Evolutionary conservation across 805 yeast species (phyloP), one percentile per base, ranked within the genome.

Genomic region (Groenewaldozyma tartarivorans): DNA sequence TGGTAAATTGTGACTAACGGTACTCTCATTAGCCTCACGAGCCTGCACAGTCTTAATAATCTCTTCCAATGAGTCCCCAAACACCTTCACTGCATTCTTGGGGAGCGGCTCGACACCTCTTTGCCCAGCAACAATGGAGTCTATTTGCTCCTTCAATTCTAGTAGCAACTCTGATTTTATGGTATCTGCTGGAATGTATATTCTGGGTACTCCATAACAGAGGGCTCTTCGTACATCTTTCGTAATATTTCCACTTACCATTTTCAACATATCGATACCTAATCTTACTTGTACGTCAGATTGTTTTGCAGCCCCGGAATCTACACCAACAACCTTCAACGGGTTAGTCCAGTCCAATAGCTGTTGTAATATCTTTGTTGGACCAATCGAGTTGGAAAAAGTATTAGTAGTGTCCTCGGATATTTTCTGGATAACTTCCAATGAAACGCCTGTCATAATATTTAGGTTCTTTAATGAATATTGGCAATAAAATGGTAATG

Each of bases 281-380:
- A 80, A 74, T 48, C 67, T 68, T 2, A 78, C 56, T 47, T 82
- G 92, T 7, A 69, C 57, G 32, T 74, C 72, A n/a, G 52, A 52
- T 3, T 53, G 54, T 2, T 67, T 58, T 1, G 63, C 70, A 2
- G 63, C 72, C 4, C 66, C 50, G 33, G 64, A 60, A 44, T 73
- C 71, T 2, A 77, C 85, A 5, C 79, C 61, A 47, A 77, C 74
- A 34, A 64, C 62, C 29, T 24, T 24, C 13, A 9, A 7, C 2
- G 95, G 94, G 56, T 86, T 90, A 16, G 94, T 81, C 95, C 96
- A 85, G 52, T 77, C 75, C 19, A 81, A 65, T 36, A 90, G 60
- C 51, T 84, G 94, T 48, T 79, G 86, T 24, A 81, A 61, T 2
- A 82, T 72, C 6, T 66, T 64, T 9, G 69, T 62, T 0, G 85